These are phyloP conservation scores for Geosmithia putterillii DNA, from an alignment of 2,329 filamentous ascomycete genomes.

Conservation along the genomic window DNA sequence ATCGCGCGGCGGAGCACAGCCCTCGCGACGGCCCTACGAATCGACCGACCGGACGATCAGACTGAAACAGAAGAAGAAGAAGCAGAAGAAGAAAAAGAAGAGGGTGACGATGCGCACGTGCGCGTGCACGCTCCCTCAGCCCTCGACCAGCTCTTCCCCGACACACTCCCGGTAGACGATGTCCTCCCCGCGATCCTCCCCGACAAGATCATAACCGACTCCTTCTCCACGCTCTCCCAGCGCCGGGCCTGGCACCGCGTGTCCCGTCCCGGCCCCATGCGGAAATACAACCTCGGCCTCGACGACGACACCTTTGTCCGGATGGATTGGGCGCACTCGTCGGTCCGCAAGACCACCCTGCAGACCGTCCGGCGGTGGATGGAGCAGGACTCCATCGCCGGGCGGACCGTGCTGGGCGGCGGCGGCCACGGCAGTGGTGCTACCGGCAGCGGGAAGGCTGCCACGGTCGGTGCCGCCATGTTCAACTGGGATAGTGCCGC, in stretches of 20 bases:
- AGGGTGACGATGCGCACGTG: no score
- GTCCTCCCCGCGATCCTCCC: constrained; percentile 23
- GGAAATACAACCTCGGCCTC: constrained; percentile 38
- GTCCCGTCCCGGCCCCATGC: constrained; percentile 45
- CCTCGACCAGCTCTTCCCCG: constrained; percentile 20
- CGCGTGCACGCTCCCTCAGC: background rate
- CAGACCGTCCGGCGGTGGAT: constrained; percentile 53
- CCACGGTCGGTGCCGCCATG: constrained; percentile 30
- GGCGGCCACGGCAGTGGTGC: constrained; percentile 13
- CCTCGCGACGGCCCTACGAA: background rate
- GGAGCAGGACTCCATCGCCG: constrained; percentile 48
- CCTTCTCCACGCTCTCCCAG: constrained; percentile 40
- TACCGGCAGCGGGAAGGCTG: no score
- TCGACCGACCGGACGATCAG: no score
- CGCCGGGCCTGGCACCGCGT: constrained; percentile 55
- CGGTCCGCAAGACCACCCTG: constrained; percentile 38
- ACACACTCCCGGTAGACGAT: constrained; percentile 9
- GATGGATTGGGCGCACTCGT: constrained; percentile 44
- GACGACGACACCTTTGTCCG: constrained; percentile 48
- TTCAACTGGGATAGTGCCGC: constrained; percentile 51
- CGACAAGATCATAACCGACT: constrained; percentile 36
- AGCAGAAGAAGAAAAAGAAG: no score
- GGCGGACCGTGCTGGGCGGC: constrained; percentile 26
- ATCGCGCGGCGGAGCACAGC: constrained; percentile 15
- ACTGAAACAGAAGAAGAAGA: constrained; percentile 10